A percentile compares a stretch with the other conserved stretches of the same genome.
Conservation (phyloP, 2,329 filamentous ascomycete genomes). For the Westerdykella sp. region DNA sequence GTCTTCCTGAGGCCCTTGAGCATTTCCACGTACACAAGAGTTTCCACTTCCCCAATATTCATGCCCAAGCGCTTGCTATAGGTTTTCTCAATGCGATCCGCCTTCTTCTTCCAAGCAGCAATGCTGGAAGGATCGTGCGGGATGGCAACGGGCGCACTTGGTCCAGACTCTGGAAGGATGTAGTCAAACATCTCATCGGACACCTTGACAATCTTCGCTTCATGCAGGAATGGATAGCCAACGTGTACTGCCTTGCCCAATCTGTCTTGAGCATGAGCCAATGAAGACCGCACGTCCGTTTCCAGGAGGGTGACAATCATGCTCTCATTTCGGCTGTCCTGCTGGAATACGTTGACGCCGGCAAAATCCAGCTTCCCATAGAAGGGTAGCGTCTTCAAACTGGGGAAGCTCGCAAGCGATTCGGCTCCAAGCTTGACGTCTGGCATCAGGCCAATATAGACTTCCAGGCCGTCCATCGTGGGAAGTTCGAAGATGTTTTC, state of each 20-base stretch:
- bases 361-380: slow-evolving; percentile 77
- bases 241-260: slow-evolving; percentile 83
- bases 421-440: slow-evolving; percentile 75
- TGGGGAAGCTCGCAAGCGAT: slow-evolving; percentile 91
- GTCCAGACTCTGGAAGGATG: slow-evolving; percentile 59
- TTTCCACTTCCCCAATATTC: slow-evolving; percentile 78
- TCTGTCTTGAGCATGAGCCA: slow-evolving; percentile 67
- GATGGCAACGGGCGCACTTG: slow-evolving; percentile 51
- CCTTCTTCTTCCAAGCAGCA: slow-evolving; percentile 76
- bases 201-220: slow-evolving; percentile 81
- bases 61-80: slow-evolving; percentile 91
- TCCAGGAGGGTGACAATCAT: slow-evolving; percentile 83
- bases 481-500: slow-evolving; percentile 96
- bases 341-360: slow-evolving; percentile 89
- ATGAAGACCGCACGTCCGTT: slow-evolving; percentile 63
- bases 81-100: slow-evolving; percentile 72
- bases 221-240: slow-evolving; percentile 90
- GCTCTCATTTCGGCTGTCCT: slow-evolving; percentile 93
- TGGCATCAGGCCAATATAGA: slow-evolving; percentile 74
- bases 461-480: slow-evolving; percentile 80
- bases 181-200: slow-evolving; percentile 95
- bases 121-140: slow-evolving; percentile 73
- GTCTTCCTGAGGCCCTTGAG: slow-evolving; percentile 86
- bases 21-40: slow-evolving; percentile 87
- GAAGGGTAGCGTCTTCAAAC: slow-evolving; percentile 77